Percentiles rank a stretch among this genome's conserved stretches.
phyloP scores from a whole-genome alignment of 345 rosid species.

The Gossypium ekmanianum region DNA sequence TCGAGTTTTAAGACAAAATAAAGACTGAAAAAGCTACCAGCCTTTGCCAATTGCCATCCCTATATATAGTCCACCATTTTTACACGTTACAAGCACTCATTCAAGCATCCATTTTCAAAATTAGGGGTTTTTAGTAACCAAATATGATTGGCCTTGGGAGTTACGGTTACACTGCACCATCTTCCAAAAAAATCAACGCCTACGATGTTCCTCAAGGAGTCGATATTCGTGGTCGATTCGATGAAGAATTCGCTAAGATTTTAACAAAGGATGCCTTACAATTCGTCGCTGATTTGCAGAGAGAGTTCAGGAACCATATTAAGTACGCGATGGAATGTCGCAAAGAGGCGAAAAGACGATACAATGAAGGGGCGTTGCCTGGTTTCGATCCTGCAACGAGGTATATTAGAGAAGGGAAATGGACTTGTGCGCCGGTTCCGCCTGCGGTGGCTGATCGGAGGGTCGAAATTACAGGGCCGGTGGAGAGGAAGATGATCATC shows the following conservation, averaged over 20 bases:
- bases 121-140: not conserved
- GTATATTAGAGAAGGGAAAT: conserved; percentile 63
- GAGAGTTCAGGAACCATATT: conserved; percentile 65
- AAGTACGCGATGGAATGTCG: conserved; percentile 81
- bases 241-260: conserved; percentile 56
- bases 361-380: conserved; percentile 52
- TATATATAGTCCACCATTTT: conserved; percentile 12
- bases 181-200: conserved; percentile 24
- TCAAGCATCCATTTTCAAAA: not conserved
- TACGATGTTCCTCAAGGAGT: conserved; percentile 73
- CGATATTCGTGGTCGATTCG: conserved; percentile 70
- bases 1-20: too few species aligned
- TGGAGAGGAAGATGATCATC: conserved; percentile 92
- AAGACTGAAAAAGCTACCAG: too few species aligned
- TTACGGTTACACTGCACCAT: conserved; percentile 5
- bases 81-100: not conserved
- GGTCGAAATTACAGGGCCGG: conserved; percentile 74
- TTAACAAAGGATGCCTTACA: conserved; percentile 69
- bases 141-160: conserved; percentile 23
- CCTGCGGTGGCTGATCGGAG: conserved; percentile 64
- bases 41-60: not conserved
- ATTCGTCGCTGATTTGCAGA: conserved; percentile 72
- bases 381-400: conserved; percentile 81
- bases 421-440: conserved; percentile 72
- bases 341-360: conserved; percentile 49